A percentile compares a stretch with the other conserved stretches of the same genome.
phyloP scores from a whole-genome alignment of 2,329 filamentous ascomycete species.

The Lasiodiplodia citricola region DNA sequence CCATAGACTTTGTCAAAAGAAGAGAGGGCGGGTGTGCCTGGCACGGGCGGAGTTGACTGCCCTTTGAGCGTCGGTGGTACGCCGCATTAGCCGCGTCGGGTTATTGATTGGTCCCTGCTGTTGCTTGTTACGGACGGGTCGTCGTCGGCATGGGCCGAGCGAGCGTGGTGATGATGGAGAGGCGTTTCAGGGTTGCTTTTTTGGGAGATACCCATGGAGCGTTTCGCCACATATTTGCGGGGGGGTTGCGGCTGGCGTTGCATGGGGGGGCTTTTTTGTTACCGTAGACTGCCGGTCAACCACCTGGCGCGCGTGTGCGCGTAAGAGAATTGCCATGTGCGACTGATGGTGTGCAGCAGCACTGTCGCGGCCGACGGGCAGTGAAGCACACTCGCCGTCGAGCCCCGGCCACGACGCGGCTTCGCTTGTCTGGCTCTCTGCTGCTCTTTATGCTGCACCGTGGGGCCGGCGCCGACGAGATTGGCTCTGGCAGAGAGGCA shows the following conservation, averaged over 20 bases:
- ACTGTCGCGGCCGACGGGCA: slow-evolving; percentile 3
- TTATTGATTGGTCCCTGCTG: slow-evolving; percentile 19
- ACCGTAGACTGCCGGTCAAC: slow-evolving; percentile 3
- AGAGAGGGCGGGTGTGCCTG: neutral
- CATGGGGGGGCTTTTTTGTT: slow-evolving; percentile 1
- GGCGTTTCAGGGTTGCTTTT: slow-evolving; percentile 23
- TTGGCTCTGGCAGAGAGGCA: slow-evolving; percentile 8
- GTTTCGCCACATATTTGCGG: slow-evolving; percentile 23
- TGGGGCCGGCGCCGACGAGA: neutral
- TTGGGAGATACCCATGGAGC: slow-evolving; percentile 24
- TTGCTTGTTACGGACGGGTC: slow-evolving; percentile 22
- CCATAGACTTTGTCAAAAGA: slow-evolving; percentile 10
- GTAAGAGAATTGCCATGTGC: slow-evolving; percentile 18
- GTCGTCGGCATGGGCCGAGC: slow-evolving; percentile 19
- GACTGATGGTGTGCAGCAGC: slow-evolving; percentile 1
- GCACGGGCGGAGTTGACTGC: slow-evolving; percentile 17
- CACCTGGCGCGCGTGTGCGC: slow-evolving; percentile 2
- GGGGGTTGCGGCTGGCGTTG: slow-evolving; percentile 15
- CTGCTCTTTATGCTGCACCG: slow-evolving; percentile 13
- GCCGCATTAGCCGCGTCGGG: slow-evolving; percentile 21
- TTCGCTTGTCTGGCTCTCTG: slow-evolving; percentile 15
- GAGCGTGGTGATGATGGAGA: slow-evolving; percentile 17
- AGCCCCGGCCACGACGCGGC: neutral
- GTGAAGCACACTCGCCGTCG: neutral
- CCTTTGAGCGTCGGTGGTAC: slow-evolving; percentile 5